Evolutionary conservation across 2,329 filamentous ascomycete genomes (phyloP).

Genomic region (Trichoderma citrinoviride): DNA sequence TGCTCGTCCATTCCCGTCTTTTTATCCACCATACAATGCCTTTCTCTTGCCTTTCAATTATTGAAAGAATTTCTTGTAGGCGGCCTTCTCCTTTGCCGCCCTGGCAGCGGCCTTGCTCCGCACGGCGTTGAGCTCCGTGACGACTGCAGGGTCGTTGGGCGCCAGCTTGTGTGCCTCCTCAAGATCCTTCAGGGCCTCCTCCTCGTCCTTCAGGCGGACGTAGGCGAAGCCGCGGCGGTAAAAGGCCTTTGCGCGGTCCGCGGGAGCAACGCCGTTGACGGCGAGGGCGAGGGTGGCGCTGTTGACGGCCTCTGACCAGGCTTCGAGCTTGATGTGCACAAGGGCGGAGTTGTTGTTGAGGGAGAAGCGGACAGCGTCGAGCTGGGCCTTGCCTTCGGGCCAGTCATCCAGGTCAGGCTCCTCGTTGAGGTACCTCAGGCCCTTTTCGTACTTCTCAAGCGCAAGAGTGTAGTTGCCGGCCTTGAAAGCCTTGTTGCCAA

Average conservation of each 20-base stretch:
- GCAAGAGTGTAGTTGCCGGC: slow-evolving; percentile 65
- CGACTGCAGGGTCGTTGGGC: slow-evolving; percentile 72
- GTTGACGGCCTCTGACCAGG: slow-evolving; percentile 67
- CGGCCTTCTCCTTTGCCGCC: slow-evolving; percentile 84
- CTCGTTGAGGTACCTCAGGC: slow-evolving; percentile 82
- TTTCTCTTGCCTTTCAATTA: neutral
- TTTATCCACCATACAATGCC: neutral
- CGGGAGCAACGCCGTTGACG: slow-evolving; percentile 61
- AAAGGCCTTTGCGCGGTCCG: slow-evolving; percentile 84
- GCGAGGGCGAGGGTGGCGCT: slow-evolving; percentile 72
- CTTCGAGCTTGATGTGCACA: slow-evolving; percentile 74
- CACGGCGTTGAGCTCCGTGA: slow-evolving; percentile 70
- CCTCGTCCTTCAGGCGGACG: slow-evolving; percentile 77
- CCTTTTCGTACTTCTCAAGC: slow-evolving; percentile 93
- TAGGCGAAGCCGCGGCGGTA: slow-evolving; percentile 80
- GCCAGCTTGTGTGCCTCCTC: slow-evolving; percentile 71
- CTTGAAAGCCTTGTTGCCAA: slow-evolving; percentile 93
- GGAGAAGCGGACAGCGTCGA: slow-evolving; percentile 75
- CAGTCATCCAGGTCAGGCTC: slow-evolving; percentile 74
- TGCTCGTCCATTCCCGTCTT: neutral
- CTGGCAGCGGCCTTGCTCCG: slow-evolving; percentile 73
- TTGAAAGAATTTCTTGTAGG: slow-evolving; percentile 86
- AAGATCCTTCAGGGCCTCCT: slow-evolving; percentile 72
- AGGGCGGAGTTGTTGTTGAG: slow-evolving; percentile 88
- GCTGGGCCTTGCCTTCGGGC: slow-evolving; percentile 60